Conservation (phyloP, 768 basidiomycete species). For the Suillus plorans region DNA sequence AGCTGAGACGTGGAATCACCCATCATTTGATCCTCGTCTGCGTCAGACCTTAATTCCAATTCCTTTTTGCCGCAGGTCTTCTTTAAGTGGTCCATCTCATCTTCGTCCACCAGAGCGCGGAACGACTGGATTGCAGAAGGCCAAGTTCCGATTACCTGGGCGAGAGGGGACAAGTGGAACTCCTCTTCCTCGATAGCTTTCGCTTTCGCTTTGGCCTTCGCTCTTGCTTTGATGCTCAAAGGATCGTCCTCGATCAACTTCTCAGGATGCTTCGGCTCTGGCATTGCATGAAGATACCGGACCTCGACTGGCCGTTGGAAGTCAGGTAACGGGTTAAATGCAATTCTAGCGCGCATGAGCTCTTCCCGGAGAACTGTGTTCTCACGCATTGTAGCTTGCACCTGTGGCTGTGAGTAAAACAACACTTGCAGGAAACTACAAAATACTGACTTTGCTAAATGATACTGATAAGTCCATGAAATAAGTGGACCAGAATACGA, state of each 20-base stretch:
- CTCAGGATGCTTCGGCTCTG: constrained; percentile 20
- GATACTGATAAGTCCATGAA: constrained; percentile 16
- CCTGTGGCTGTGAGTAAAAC: constrained; percentile 14
- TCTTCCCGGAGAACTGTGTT: constrained; percentile 30
- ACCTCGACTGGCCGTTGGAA: constrained; percentile 20
- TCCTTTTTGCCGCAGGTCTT: constrained; percentile 18
- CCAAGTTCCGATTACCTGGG: constrained; percentile 25
- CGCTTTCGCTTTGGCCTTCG: constrained; percentile 18
- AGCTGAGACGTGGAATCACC: neutral
- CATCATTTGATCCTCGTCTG: constrained; percentile 1
- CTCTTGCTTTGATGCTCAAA: constrained; percentile 10
- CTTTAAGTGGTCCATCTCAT: constrained; percentile 26
- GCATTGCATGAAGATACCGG: constrained; percentile 22
- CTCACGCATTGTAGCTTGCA: constrained; percentile 24
- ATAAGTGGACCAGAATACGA: constrained; percentile 7
- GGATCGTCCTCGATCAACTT: constrained; percentile 12
- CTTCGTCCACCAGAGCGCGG: constrained; percentile 29
- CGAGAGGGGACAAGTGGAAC: constrained; percentile 32
- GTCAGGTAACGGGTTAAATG: constrained; percentile 10
- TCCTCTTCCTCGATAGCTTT: constrained; percentile 29
- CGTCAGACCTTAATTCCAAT: constrained; percentile 1
- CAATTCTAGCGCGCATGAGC: constrained; percentile 22
- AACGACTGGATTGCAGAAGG: constrained; percentile 29
- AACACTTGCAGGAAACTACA: constrained; percentile 21
- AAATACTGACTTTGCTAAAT: constrained; percentile 36